Conservation (phyloP, 805 yeast species). For the Suhomyces vadensis region DNA sequence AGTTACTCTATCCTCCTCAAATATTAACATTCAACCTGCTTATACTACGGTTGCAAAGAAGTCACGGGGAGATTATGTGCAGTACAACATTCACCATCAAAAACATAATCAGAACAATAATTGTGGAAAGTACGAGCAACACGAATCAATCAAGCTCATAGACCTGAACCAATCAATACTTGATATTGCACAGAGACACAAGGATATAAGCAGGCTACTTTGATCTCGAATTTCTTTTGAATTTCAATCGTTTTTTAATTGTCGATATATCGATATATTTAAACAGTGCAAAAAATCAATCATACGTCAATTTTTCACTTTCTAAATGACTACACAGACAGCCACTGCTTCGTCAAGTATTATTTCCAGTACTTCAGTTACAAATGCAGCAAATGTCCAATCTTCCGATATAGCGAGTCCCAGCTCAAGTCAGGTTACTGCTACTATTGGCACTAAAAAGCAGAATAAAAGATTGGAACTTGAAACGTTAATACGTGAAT, state of each 20-base stretch:
- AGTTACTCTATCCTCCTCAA: too few relatives aligned
- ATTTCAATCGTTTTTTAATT: not conserved
- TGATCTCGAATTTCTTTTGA: not conserved
- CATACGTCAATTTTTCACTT: not conserved
- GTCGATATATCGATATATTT: not conserved
- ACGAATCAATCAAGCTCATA: not conserved
- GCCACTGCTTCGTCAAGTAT: slow-evolving; percentile 1
- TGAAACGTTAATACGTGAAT: slow-evolving; percentile 60
- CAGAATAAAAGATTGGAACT: slow-evolving; percentile 32
- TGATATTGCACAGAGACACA: not conserved
- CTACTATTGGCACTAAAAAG: not conserved
- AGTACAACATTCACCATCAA: not conserved
- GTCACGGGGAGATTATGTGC: not conserved
- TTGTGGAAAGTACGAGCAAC: not conserved
- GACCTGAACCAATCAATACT: slow-evolving; percentile 1
- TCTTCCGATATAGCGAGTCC: slow-evolving; percentile 4
- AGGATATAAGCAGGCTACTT: not conserved
- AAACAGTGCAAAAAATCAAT: slow-evolving; percentile 1
- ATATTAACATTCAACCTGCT: too few relatives aligned
- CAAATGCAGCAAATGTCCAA: not conserved
- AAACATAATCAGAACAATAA: not conserved
- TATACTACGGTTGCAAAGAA: slow-evolving; percentile 1
- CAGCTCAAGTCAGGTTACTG: slow-evolving; percentile 1
- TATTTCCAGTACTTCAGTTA: not conserved
- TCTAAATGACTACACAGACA: slow-evolving; percentile 1